Conservation (phyloP, 208 protist species). For the Crithidia sp. region DNA sequence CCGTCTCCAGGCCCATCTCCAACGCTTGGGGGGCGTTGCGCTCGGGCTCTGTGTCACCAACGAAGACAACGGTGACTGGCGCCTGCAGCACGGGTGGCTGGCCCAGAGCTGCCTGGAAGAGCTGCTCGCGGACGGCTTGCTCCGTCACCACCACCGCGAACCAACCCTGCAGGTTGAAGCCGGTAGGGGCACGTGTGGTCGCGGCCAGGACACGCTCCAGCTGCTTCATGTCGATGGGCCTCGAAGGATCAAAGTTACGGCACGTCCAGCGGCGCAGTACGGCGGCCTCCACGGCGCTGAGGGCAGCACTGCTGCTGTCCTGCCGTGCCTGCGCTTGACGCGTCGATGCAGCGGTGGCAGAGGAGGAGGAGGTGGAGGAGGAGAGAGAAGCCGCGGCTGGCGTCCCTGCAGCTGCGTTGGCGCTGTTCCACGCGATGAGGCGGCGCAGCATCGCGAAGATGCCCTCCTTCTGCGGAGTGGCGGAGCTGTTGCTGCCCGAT, state of each 20-base stretch:
- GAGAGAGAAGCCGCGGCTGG: not conserved
- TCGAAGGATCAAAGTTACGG: constrained; percentile 56
- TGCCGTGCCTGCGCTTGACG: not conserved
- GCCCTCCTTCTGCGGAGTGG: constrained; percentile 5
- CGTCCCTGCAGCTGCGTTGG: constrained; percentile 32
- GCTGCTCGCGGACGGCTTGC: constrained; percentile 29
- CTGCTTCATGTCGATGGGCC: constrained; percentile 39
- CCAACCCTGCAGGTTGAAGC: constrained; percentile 90
- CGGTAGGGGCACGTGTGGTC: constrained; percentile 70
- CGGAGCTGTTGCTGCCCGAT: not conserved
- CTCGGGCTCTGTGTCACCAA: constrained; percentile 70
- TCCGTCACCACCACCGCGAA: constrained; percentile 79
- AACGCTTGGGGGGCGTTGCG: constrained; percentile 65
- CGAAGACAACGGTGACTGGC: constrained; percentile 77
- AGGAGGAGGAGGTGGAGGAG: not conserved
- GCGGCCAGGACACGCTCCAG: constrained; percentile 56
- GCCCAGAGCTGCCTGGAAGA: constrained; percentile 63
- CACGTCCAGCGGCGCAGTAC: constrained; percentile 57
- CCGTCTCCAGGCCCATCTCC: constrained; percentile 64
- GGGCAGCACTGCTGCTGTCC: constrained; percentile 1
- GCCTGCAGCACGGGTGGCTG: constrained; percentile 78
- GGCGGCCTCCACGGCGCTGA: constrained; percentile 32
- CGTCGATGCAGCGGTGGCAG: not conserved
- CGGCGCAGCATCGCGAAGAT: constrained; percentile 35
- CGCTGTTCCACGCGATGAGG: constrained; percentile 46